phyloP scores from a whole-genome alignment of 176 grass and related monocot species.

The Thinopyrum elongatum region DNA sequence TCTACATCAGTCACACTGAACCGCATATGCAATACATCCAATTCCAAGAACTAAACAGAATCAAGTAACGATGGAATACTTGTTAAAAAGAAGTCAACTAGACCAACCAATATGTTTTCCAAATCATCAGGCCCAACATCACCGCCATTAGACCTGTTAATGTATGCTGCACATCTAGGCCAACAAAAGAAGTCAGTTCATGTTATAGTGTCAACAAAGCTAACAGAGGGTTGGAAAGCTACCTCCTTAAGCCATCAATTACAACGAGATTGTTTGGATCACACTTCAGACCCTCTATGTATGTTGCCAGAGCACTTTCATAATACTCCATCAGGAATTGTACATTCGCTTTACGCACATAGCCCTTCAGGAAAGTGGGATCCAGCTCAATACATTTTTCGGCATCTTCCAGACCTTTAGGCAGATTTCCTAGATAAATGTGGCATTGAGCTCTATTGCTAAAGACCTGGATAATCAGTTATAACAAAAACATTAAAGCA shows the following conservation, averaged over 20 bases:
- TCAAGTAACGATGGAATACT: neutral
- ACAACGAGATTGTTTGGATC: constrained; percentile 56
- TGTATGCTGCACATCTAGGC: constrained; percentile 39
- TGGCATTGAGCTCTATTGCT: constrained; percentile 58
- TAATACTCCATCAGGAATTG: constrained; percentile 47
- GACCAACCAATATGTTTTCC: constrained; percentile 31
- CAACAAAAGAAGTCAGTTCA: neutral
- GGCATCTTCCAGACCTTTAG: constrained; percentile 58
- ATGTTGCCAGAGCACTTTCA: constrained; percentile 48
- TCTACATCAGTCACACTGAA: neutral
- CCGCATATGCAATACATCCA: neutral
- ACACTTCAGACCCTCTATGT: constrained; percentile 58
- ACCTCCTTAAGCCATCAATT: constrained; percentile 56
- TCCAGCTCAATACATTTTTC: constrained; percentile 58
- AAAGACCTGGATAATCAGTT: constrained; percentile 32
- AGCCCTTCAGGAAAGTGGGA: constrained; percentile 57
- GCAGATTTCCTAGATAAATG: constrained; percentile 42
- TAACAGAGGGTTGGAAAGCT: constrained; percentile 9
- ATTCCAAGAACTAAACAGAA: neutral
- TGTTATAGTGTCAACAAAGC: constrained; percentile 4
- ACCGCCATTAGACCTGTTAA: constrained; percentile 29
- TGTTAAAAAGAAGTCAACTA: neutral
- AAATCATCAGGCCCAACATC: constrained; percentile 20
- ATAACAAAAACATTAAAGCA: neutral
- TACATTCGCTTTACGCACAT: constrained; percentile 45